Evolutionary conservation across 768 basidiomycete genomes (phyloP), one percentile per base, ranked within the genome.

Genomic region (Gymnopilus junonius): DNA sequence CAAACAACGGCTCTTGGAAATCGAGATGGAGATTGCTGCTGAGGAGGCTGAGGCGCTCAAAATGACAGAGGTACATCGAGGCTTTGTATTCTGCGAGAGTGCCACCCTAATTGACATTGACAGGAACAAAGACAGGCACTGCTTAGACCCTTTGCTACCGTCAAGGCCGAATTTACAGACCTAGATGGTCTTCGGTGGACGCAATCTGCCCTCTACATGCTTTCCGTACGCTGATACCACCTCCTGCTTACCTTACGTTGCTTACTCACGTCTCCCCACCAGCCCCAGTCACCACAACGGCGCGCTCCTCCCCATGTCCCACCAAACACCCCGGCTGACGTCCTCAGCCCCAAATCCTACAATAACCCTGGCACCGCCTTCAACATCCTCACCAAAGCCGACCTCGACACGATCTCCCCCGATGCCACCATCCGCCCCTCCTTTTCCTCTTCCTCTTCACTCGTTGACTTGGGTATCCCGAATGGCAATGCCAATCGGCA

Each of bases 151-250:
- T 88, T 88, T 66, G 76, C 70, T 21, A 78, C 79, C 4, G 87
- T 88, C 34, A 88, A 88, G 64, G 82, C 82, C 8, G 87, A 88
- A 65, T 88, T 87, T 67, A 77, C 79, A 58, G 87, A 88, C 71
- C 79, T 88, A 17, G 87, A 88, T 58, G 87, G 87, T 0, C 73
- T 85, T 35, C 78, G 80, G 37, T 86, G 86, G 86, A 72, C 80
- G 17, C 75, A 75, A 48, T 72, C 75, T 29, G 75, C 76, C 4
- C 75, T 77, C 8, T 73, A 73, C 4, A 67, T 58, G 58, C 71
- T 67, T 21, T 74, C 75, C 67, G 76, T 73, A 59, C 8, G 58
- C 45, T 15, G 29, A 29, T 39, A n/a, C 21, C 5, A 17, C 58
- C 17, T 20, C 43, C 34, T 20, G n/a, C 23, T 20, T 2, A 20